Percentiles rank a stretch among this genome's conserved stretches.
Evolutionary conservation across 2,329 filamentous ascomycete genomes (phyloP).

Genomic region (Cladosporium sp.): DNA sequence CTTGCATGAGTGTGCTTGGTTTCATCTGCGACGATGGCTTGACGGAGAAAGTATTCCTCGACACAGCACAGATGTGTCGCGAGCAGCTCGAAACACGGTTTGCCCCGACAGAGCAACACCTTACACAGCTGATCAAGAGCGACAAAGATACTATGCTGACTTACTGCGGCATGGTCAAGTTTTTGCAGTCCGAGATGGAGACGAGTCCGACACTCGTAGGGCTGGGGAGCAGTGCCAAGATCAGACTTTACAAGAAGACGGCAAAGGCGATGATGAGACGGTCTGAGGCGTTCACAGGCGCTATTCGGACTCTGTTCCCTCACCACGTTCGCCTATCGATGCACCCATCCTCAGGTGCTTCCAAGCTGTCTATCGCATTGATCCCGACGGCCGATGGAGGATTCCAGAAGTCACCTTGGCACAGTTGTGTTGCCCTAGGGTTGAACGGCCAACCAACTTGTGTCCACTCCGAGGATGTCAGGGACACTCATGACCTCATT

Average conservation of each 20-base stretch:
- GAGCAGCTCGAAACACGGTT: neutral
- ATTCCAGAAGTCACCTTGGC: neutral
- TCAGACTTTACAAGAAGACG: neutral
- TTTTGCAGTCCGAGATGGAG: neutral
- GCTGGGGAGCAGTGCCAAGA: neutral
- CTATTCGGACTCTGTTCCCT: neutral
- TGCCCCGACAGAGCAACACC: neutral
- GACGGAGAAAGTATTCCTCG: neutral
- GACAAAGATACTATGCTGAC: neutral
- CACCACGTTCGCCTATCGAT: neutral
- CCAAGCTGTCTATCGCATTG: neutral
- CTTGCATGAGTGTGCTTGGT: neutral
- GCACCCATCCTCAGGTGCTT: neutral
- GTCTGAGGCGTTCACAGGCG: neutral
- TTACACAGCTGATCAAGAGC: neutral
- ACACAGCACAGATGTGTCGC: neutral
- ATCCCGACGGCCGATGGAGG: neutral
- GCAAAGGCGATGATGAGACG: neutral
- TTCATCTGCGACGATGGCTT: neutral
- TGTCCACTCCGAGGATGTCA: neutral
- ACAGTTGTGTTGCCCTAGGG: neutral
- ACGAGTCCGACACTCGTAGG: neutral
- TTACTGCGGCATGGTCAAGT: neutral
- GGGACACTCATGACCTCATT: neutral
- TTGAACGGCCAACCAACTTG: neutral